These are phyloP conservation scores for Boletellus ananiceps DNA, from an alignment of 768 basidiomycete genomes.

Conservation along the genomic window DNA sequence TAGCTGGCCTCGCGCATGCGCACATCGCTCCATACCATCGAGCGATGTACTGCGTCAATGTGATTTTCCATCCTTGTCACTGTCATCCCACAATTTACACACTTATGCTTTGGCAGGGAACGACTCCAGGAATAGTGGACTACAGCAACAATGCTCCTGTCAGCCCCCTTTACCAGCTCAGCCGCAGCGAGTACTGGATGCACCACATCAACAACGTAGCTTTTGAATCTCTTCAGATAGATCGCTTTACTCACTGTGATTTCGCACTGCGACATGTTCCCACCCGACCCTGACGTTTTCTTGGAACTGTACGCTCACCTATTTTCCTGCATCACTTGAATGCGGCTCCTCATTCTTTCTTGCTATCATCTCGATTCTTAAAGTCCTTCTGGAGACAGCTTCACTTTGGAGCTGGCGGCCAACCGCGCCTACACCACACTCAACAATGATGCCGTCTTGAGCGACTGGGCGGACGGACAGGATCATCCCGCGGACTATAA, in stretches of 20 bases:
- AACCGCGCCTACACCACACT: constrained; percentile 5
- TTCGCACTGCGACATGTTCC: background rate
- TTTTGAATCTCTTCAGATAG: background rate
- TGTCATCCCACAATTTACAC: background rate
- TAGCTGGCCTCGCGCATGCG: constrained; percentile 10
- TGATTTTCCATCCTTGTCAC: background rate
- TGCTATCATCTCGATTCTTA: too few species aligned
- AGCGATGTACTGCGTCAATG: constrained; percentile 9
- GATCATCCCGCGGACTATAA: constrained; percentile 1
- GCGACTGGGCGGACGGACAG: constrained; percentile 2
- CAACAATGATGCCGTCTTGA: fast-evolving
- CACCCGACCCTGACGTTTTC: background rate
- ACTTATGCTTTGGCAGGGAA: constrained; percentile 5
- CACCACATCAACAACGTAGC: background rate
- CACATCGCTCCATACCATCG: background rate
- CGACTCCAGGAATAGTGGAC: background rate
- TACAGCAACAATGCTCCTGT: background rate
- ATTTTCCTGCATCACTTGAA: background rate
- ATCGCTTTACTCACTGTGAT: background rate
- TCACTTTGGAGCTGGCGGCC: constrained; percentile 1
- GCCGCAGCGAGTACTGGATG: constrained; percentile 3
- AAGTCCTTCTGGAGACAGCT: background rate
- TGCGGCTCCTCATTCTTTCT: too few species aligned
- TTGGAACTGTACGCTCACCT: constrained; percentile 9
- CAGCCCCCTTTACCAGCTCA: background rate